These are phyloP conservation scores for Posidonia australis DNA, from an alignment of 106 monocot genomes.

Conservation along the genomic window DNA sequence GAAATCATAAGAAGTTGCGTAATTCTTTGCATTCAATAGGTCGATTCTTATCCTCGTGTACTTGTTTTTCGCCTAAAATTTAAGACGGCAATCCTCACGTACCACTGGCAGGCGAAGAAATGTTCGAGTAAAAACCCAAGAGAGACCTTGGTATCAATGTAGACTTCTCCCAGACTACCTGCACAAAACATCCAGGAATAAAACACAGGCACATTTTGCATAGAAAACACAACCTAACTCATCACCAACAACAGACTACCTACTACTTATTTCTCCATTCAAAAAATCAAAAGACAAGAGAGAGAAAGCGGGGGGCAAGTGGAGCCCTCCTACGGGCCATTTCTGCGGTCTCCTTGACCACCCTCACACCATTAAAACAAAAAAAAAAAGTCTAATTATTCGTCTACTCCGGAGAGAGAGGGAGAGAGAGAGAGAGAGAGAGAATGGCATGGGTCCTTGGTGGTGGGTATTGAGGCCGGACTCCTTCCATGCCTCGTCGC, in stretches of 20 bases:
- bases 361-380: neutral
- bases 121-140: too few species aligned
- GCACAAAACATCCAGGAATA: too few species aligned
- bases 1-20: too few species aligned
- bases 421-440: slow-evolving; percentile 3
- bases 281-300: slow-evolving; percentile 12
- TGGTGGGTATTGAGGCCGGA: neutral
- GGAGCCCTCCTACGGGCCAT: slow-evolving; percentile 36
- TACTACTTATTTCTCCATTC: neutral
- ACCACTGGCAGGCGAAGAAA: too few species aligned
- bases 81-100: too few species aligned
- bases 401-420: neutral
- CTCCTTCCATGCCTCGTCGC: neutral
- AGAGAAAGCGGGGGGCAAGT: slow-evolving; percentile 21
- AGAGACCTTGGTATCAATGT: too few species aligned
- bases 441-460: neutral
- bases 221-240: too few species aligned
- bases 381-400: neutral
- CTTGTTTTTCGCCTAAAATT: too few species aligned
- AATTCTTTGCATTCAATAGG: too few species aligned
- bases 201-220: too few species aligned
- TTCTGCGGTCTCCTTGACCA: slow-evolving; percentile 66
- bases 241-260: neutral
- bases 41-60: too few species aligned
- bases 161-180: too few species aligned